A percentile compares a stretch with the other conserved stretches of the same genome.
Conservation (phyloP, 2,329 filamentous ascomycete species). For the Biscogniauxia mediterranea region DNA sequence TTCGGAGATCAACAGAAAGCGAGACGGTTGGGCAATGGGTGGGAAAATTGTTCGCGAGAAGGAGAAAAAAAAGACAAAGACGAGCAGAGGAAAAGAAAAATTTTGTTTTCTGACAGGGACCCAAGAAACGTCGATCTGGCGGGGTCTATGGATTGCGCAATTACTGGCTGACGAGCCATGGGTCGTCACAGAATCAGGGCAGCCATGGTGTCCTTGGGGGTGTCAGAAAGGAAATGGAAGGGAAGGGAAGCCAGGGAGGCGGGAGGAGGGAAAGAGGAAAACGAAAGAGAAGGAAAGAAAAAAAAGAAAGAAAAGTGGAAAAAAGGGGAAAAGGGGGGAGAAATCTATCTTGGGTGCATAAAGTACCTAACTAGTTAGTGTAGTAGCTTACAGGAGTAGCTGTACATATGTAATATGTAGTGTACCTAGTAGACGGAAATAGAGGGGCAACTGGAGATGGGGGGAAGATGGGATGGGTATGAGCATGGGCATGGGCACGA, state of each 20-base stretch:
- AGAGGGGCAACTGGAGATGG: background rate
- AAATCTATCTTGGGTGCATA: background rate
- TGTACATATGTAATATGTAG: too few species aligned
- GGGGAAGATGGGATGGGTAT: background rate
- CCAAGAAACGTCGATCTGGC: background rate
- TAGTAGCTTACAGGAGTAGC: too few species aligned
- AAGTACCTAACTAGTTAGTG: background rate
- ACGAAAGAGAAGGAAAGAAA: background rate
- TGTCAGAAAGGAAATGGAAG: background rate
- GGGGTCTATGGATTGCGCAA: background rate
- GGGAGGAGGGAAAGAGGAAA: background rate
- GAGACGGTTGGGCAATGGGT: background rate
- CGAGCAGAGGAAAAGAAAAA: background rate
- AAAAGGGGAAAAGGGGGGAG: background rate
- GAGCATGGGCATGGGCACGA: too few species aligned
- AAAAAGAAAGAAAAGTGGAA: too few species aligned
- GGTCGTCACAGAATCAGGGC: background rate
- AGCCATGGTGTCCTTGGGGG: background rate
- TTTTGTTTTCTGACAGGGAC: background rate
- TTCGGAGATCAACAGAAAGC: background rate
- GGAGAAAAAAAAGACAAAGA: too few species aligned
- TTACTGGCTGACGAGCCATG: background rate
- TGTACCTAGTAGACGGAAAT: too few species aligned
- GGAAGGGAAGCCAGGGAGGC: background rate
- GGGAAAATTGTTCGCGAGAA: background rate